Evolutionary conservation across 2,329 filamentous ascomycete genomes (phyloP), one percentile per base, ranked within the genome.

Genomic region (Colletotrichum sp.): DNA sequence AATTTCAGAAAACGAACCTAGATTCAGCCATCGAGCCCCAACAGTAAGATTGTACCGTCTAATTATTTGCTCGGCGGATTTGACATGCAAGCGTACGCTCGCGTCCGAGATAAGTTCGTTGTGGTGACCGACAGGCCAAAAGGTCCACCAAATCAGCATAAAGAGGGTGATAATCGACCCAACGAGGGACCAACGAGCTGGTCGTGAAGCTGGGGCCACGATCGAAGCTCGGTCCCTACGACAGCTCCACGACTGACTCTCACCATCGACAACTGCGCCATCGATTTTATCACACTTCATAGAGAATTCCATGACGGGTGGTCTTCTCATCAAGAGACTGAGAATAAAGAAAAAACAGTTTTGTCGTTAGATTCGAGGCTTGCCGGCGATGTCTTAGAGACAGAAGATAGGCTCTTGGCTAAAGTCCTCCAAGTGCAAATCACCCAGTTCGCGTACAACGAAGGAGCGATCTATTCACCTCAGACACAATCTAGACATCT

Each of bases 11-110:
- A 28, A 62, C 36, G 9, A 13, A 70, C 71, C 71, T 59, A 74
- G 6, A 21, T 74, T 74, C 67, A 74, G 34, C 71, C 71, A 74
- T 3, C 71, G 21, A 2, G 66, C 71, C 4, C 71, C 71, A 9
- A 74, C 34, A 0, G 71, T 71, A 10, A 74, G 44, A 55, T 70
- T 65, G 15, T 74, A 74, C 3, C 44, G 16, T 26, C 71, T 44
- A 7, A 39, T 21, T 18, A 55, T 3, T 55, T 72, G 64, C 3
- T 68, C 9, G 16, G 18, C 6, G 5, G 2, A 4, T 1, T 36
- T 12, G 28, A 9, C 8, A 13, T 69, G 15, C 13, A 7, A 2
- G 3, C 4, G 2, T 8, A 9, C 16, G 8, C 8, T 13, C n/a
- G 16, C 10, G 1, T 15, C 15, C n/a, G 30, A 26, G 6, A 62